Base-by-base conservation (phyloP, 1,284 basidiomycete species). In the Peniophora sp. region DNA sequence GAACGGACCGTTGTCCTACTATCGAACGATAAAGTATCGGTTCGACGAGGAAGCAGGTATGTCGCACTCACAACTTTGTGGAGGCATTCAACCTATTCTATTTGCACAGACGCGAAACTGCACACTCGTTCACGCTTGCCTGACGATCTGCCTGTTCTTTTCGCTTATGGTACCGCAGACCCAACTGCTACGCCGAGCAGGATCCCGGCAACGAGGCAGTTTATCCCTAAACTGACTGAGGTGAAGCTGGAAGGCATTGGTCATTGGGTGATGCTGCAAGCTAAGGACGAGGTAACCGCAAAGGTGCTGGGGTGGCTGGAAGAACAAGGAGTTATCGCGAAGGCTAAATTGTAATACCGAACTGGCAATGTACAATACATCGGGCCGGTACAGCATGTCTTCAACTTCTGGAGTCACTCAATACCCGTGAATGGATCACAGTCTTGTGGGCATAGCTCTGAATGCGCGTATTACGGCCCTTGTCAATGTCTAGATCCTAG, bases 211-310 rank as follows among this genome's bases (percentile, higher is more conserved):
- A 67, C 73, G 27, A 67, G 65, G 27, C 74, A 74, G 52, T 75
- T 78, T 51, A 71, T 83, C 23, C 59, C 71, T 0, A 65, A 66
- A 24, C 61, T 83, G 12, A 41, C n/a, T 41, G 71, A 77, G 56
- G 70, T 76, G 48, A 63, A 79, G 27, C 67, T 86, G 16, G 70
- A 78, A 47, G 75, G 71, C 12, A 61, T 51, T 19, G 82, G 83
- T 0, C 85, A 89, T 60, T 89, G 85, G 84, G 50, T 87, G 2
- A 74, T 85, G 79, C 51, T 80, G 2, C 75, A 86, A 59, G 73
- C 75, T 22, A 72, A 71, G 43, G 73, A 81, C 43, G 67, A 69
- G 27, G 68, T 86, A 35, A 75, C 74, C 1, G 58, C 70, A 11
- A 68, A 56, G 47, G 68, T 84, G 8, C 52, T 69, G 2, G 61